A percentile compares a stretch with the other conserved stretches of the same genome.
These are phyloP conservation scores for Basipetospora chlamydospora DNA, from an alignment of 2,329 filamentous ascomycete species.

Conservation along the genomic window DNA sequence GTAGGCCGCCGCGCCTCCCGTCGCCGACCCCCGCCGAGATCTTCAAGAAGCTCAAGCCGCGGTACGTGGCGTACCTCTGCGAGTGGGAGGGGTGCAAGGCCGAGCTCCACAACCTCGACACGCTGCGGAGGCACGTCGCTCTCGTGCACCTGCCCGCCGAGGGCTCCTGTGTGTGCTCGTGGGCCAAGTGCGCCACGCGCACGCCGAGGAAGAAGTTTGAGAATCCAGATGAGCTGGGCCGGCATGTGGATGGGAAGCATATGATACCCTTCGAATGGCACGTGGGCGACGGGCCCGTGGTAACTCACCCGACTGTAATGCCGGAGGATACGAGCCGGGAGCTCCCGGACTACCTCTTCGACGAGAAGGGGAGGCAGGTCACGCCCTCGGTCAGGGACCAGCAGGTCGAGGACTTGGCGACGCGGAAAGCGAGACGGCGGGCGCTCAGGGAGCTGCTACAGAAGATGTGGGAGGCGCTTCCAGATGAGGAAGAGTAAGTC, in stretches of 20 bases:
- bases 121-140: constrained; percentile 37
- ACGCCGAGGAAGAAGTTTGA: neutral
- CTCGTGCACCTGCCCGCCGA: constrained; percentile 28
- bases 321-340: constrained; percentile 11
- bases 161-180: constrained; percentile 18
- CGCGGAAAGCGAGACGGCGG: constrained; percentile 27
- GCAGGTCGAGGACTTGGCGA: constrained; percentile 30
- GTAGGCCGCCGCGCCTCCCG: neutral
- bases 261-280: constrained; percentile 40
- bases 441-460: constrained; percentile 28
- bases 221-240: constrained; percentile 20
- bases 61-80: constrained; percentile 39
- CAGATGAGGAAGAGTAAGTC: constrained; percentile 26
- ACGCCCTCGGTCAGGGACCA: constrained; percentile 43
- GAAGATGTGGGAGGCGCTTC: constrained; percentile 30
- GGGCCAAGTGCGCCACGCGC: constrained; percentile 23
- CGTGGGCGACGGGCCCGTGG: constrained; percentile 42
- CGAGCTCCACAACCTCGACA: constrained; percentile 48
- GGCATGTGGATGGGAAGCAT: constrained; percentile 40
- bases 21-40: constrained; percentile 23
- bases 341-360: constrained; percentile 36
- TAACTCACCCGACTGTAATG: constrained; percentile 13
- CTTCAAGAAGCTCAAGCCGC: constrained; percentile 26
- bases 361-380: constrained; percentile 37
- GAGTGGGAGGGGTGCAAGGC: constrained; percentile 46